Evolutionary conservation across 2,329 filamentous ascomycete genomes (phyloP), one percentile per base, ranked within the genome.

Genomic region (Sphaerulina vaccinii): DNA sequence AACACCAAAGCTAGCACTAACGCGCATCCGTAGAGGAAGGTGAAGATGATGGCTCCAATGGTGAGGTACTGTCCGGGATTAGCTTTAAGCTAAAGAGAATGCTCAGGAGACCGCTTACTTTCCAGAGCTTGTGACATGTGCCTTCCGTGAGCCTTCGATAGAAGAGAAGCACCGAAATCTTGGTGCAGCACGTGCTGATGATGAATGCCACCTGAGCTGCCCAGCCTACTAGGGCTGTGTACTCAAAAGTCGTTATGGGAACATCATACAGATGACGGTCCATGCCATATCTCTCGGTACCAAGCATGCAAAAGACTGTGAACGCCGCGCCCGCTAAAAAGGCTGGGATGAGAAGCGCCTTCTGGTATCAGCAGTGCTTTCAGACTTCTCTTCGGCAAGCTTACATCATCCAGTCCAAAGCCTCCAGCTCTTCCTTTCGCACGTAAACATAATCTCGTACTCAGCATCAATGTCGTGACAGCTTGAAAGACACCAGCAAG

Each of bases 121-220:
- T 46, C 54, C 54, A 56, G 19, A 36, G 19, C 7, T 52, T 46
- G 41, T 37, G 49, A 37, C 49, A 56, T 11, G 41, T 53, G 18
- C 35, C 41, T 32, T 56, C 45, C n/a, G 54, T 51, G 8, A 62
- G 51, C 5, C 62, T 55, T 23, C 60, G 55, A 35, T 65, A 63
- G 52, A 62, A 66, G 3, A 64, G 48, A 5, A 66, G 54, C n/a
- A 66, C 52, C 8, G 61, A 63, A 45, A 56, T 55, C 42, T 63
- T 63, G 2, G 55, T 59, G 44, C 49, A 54, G 22, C 39, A 50
- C 3, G 56, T 59, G 10, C 56, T 50, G 21, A 60, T 37, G 10
- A 62, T 39, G 29, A 62, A 64, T 1, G 52, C 36, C 8, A 62
- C 19, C 38, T 62, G 52, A 2, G 51, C 33, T 7, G 55, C 36